These are phyloP conservation scores for Mycoemilia scoparia DNA, from an alignment of 192 early-diverging fungal genomes.

Conservation along the genomic window DNA sequence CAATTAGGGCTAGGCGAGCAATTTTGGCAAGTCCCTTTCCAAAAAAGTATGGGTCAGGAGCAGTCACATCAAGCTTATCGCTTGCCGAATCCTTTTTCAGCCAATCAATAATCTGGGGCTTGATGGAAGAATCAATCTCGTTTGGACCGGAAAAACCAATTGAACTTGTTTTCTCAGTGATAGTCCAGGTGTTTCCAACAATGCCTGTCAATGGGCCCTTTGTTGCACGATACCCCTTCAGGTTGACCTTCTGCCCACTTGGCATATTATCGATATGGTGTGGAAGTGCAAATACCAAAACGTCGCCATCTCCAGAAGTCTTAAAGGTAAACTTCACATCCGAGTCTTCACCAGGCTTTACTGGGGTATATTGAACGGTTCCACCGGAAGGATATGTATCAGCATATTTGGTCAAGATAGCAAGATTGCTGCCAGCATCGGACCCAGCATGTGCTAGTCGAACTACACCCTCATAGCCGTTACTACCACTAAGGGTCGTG, in stretches of 20 bases:
- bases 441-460: slow-evolving; percentile 29
- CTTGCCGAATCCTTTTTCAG: slow-evolving; percentile 14
- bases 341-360: slow-evolving; percentile 8
- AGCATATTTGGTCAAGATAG: slow-evolving; percentile 23
- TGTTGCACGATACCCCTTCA: slow-evolving; percentile 22
- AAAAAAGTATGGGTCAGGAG: slow-evolving; percentile 32
- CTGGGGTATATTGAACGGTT: slow-evolving; percentile 25
- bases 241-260: slow-evolving; percentile 1
- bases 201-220: slow-evolving; percentile 33
- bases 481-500: too few relatives aligned
- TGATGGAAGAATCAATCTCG: slow-evolving; percentile 8
- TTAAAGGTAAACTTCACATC: slow-evolving; percentile 19
- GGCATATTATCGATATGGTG: slow-evolving; percentile 25
- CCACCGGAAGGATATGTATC: slow-evolving; percentile 25
- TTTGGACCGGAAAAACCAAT: slow-evolving; percentile 15
- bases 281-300: slow-evolving; percentile 25
- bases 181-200: slow-evolving; percentile 23
- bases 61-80: slow-evolving; percentile 6
- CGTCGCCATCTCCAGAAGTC: slow-evolving; percentile 17
- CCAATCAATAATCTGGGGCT: slow-evolving; percentile 10
- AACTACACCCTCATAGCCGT: slow-evolving; percentile 19
- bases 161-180: slow-evolving; percentile 16
- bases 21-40: slow-evolving; percentile 29
- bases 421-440: slow-evolving; percentile 10
- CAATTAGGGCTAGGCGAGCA: slow-evolving; percentile 31